These are phyloP conservation scores for Verticillium klebahnii DNA, from an alignment of 2,329 filamentous ascomycete genomes.

Conservation along the genomic window DNA sequence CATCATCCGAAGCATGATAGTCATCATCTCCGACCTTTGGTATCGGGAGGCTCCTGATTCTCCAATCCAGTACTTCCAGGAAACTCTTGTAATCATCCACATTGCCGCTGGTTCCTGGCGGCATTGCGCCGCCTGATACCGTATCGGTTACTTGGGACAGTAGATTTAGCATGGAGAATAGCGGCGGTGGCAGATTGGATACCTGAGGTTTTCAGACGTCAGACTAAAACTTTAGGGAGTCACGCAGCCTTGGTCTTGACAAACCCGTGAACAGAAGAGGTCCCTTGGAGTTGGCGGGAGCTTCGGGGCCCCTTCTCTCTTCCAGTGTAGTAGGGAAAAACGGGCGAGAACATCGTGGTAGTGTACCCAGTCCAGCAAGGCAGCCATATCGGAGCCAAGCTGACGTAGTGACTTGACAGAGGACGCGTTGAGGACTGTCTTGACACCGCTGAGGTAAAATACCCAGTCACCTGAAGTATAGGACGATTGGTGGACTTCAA, in stretches of 20 bases:
- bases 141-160: conserved; percentile 16
- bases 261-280: background rate
- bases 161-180: conserved; percentile 12
- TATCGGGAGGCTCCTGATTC: conserved; percentile 14
- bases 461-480: conserved; percentile 22
- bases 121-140: conserved; percentile 1
- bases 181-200: conserved; percentile 2
- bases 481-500: conserved; percentile 20
- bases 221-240: background rate
- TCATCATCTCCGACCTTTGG: conserved; percentile 1
- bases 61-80: conserved; percentile 20
- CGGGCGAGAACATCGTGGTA: conserved; percentile 22
- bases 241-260: background rate
- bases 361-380: conserved; percentile 18
- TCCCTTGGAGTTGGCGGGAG: background rate
- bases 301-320: background rate
- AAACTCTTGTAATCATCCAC: conserved; percentile 15
- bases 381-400: conserved; percentile 9
- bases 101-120: conserved; percentile 3
- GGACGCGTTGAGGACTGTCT: conserved; percentile 10
- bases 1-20: background rate
- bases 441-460: conserved; percentile 19
- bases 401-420: conserved; percentile 5
- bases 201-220: conserved; percentile 5
- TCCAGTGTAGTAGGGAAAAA: conserved; percentile 22